These are phyloP conservation scores for Xylaria sp. DNA, from an alignment of 2,329 filamentous ascomycete species.

Conservation along the genomic window DNA sequence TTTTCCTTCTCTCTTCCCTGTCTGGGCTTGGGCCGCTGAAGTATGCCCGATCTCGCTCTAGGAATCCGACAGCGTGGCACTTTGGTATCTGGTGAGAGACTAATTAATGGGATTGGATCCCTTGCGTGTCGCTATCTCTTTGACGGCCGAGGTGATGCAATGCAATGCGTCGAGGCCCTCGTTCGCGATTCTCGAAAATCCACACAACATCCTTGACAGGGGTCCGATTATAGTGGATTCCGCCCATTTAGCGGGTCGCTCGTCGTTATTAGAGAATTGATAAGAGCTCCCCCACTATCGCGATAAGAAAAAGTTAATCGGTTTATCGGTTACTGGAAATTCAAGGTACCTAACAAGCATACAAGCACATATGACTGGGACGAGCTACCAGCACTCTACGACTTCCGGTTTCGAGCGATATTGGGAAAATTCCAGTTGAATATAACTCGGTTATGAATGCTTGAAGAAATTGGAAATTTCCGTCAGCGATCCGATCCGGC, in stretches of 20 bases:
- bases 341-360: background rate
- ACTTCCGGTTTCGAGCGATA: background rate
- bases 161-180: no score
- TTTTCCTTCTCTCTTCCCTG: background rate
- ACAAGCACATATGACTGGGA: background rate
- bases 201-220: constrained; percentile 22
- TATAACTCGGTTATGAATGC: background rate
- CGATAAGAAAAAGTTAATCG: constrained; percentile 42
- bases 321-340: constrained; percentile 12
- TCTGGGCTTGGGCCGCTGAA: background rate
- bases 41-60: background rate
- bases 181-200: constrained; percentile 31
- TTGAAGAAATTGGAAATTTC: background rate
- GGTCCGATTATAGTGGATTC: constrained; percentile 12
- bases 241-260: constrained; percentile 12
- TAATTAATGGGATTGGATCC: no score
- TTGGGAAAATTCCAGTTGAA: background rate
- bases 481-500: background rate
- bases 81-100: background rate
- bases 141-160: background rate
- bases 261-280: background rate
- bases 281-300: constrained; percentile 39
- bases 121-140: background rate
- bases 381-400: background rate
- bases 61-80: background rate